Conservation (phyloP, 352 stramenopile genomes). For the Elongisporangium anandrum region DNA sequence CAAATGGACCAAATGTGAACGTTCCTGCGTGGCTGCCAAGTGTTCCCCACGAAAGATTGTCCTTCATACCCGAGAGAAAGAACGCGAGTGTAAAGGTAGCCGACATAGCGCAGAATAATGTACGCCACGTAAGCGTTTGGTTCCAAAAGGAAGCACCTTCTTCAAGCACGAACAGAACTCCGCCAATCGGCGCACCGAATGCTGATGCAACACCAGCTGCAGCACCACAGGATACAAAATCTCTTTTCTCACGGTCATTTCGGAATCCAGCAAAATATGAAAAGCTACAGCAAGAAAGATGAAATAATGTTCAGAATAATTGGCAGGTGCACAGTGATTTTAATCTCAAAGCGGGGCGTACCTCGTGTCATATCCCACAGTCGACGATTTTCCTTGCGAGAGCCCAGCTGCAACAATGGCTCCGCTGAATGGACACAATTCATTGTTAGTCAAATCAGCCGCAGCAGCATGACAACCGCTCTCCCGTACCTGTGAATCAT, state of each 20-base stretch:
- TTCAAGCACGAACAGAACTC: slow-evolving; percentile 79
- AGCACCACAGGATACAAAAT: slow-evolving; percentile 87
- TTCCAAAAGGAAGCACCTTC: slow-evolving; percentile 88
- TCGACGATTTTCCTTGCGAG: slow-evolving; percentile 75
- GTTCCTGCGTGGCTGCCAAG: slow-evolving; percentile 66
- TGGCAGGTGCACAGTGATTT: background rate
- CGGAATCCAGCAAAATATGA: slow-evolving; percentile 86
- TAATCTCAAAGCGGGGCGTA: slow-evolving; percentile 5
- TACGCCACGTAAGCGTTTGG: slow-evolving; percentile 77
- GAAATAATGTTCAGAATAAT: slow-evolving; percentile 3
- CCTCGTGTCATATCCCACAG: slow-evolving; percentile 69
- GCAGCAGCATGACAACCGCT: background rate
- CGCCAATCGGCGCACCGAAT: slow-evolving; percentile 90
- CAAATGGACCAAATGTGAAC: slow-evolving; percentile 71
- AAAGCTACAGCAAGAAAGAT: slow-evolving; percentile 32
- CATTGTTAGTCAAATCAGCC: background rate
- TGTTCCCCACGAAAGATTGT: slow-evolving; percentile 69
- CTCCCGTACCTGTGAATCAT: slow-evolving; percentile 84
- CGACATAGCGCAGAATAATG: slow-evolving; percentile 84
- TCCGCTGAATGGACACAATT: slow-evolving; percentile 34
- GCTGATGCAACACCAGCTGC: slow-evolving; percentile 85
- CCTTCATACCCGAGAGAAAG: slow-evolving; percentile 73
- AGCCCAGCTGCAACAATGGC: slow-evolving; percentile 71
- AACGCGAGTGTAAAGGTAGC: slow-evolving; percentile 85
- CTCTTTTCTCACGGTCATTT: slow-evolving; percentile 86